Base-by-base conservation (phyloP, 2,329 filamentous ascomycete genomes). In the Arthrinium phaeospermum region DNA sequence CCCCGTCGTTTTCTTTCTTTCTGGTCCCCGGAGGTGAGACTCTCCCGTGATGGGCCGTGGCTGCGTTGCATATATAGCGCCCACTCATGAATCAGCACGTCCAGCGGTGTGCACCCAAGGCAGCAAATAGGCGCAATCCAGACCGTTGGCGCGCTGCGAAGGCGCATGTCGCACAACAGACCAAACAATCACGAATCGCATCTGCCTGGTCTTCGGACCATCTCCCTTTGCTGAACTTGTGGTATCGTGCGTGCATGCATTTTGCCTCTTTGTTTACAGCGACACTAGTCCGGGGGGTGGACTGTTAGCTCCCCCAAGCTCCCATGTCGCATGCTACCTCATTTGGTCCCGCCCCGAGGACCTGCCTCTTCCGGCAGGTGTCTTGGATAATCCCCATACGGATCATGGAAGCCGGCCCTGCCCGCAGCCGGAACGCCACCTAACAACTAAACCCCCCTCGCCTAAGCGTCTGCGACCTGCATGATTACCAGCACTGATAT, bases 331-430 rank as follows among this genome's bases (percentile, higher is more conserved):
- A 64, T 64, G 57, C 34, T 41, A 61, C 57, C 51, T 41, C 19
- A 64, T 64, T 41, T 64, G 57, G 57, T 64, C 30, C 34, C 57
- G 57, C 57, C 34, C 57, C 57, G 57, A 64, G 57, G 34, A 64
- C 57, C 57, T 64, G 57, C 57, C 57, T 64, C 22, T 64, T 64
- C 57, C 30, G 57, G 57, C 57, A 64, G 57, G 57, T 64, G 57
- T 64, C 57, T 64, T 64, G 57, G 57, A n/a, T 14, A 64, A 41
- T 64, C 57, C 57, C 57, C 57, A 64, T 41, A n/a, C 57, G 57
- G 19, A 64, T 41, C 57, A 64, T 64, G 30, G 34, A 22, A n/a
- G 30, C 57, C 57, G 57, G 13, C 57, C 57, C 19, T 64, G 57
- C 57, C 57, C n/a, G 19, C 57, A 64, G n/a, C 57, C 34, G 34